These are phyloP conservation scores for Candida ulmi DNA, from an alignment of 805 yeast species.

Conservation along the genomic window DNA sequence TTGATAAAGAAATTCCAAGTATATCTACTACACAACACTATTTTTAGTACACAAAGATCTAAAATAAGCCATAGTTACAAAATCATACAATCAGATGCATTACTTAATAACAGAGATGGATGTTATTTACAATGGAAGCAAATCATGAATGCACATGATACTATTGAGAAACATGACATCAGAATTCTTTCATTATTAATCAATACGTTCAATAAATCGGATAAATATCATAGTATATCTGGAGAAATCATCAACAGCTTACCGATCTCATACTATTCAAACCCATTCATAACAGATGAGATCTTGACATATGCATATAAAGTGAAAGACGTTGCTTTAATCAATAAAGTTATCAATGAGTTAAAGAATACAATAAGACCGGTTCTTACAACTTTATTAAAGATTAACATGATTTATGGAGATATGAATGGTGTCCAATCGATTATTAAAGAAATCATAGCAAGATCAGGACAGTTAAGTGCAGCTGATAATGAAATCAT, in stretches of 20 bases:
- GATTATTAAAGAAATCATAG: conserved; percentile 14
- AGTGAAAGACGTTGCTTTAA: conserved; percentile 6
- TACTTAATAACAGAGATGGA: conserved; percentile 15
- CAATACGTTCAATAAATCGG: conserved; percentile 9
- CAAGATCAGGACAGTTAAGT: conserved; percentile 9
- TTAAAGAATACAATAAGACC: conserved; percentile 12
- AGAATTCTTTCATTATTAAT: conserved; percentile 11
- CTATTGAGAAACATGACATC: conserved; percentile 14
- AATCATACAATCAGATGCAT: conserved; percentile 11
- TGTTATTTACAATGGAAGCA: conserved; percentile 16
- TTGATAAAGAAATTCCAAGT: conserved; percentile 5
- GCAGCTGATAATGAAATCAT: conserved; percentile 15
- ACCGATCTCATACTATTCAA: conserved; percentile 8
- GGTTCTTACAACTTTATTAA: conserved; percentile 11
- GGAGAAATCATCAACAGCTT: conserved; percentile 14
- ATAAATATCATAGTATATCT: conserved; percentile 8
- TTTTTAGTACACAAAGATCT: conserved; percentile 2
- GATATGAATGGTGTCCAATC: conserved; percentile 16
- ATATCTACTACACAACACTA: conserved; percentile 8
- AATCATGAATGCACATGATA: conserved; percentile 8
- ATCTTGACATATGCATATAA: conserved; percentile 10
- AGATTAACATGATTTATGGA: conserved; percentile 12
- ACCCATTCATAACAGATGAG: conserved; percentile 9
- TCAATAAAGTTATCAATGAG: conserved; percentile 10
- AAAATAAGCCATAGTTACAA: conserved; percentile 8